Evolutionary conservation across 164 flowering plant genomes (phyloP).

Genomic region (Amborella trichopoda): DNA sequence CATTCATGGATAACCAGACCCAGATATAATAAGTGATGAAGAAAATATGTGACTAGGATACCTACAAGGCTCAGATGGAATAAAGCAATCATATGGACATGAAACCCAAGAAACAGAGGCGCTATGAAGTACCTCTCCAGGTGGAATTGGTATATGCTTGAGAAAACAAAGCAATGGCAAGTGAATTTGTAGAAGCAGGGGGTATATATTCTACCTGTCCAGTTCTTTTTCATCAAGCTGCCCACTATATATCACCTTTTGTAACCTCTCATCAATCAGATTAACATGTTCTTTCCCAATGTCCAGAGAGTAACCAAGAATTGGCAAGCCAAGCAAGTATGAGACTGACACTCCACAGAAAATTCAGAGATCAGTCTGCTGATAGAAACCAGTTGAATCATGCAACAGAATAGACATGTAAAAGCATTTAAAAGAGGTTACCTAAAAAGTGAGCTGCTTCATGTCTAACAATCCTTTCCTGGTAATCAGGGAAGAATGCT

Average conservation of each 20-base stretch:
- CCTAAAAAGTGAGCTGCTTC: constrained; percentile 97
- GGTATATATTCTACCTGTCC: constrained; percentile 45
- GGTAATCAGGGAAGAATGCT: constrained; percentile 75
- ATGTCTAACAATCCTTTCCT: constrained; percentile 84
- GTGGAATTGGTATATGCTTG: no score
- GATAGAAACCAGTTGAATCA: no score
- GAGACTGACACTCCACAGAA: constrained; percentile 38
- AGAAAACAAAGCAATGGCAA: background rate
- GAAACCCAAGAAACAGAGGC: no score
- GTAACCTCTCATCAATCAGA: constrained; percentile 65
- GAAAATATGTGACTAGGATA: no score
- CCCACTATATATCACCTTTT: constrained; percentile 84
- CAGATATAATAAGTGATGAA: no score
- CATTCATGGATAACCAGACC: no score
- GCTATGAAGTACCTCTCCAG: no score
- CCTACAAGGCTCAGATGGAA: no score
- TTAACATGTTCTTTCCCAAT: constrained; percentile 94
- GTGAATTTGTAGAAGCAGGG: background rate
- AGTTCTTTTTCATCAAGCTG: constrained; percentile 88
- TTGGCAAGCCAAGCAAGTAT: constrained; percentile 82
- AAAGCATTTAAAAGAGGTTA: constrained; percentile 9
- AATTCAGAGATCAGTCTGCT: no score
- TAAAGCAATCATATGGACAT: no score
- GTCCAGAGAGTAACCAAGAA: constrained; percentile 85
- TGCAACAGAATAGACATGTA: background rate